Base-by-base conservation (phyloP, 1,284 basidiomycete species). In the Puccinia sorghi region DNA sequence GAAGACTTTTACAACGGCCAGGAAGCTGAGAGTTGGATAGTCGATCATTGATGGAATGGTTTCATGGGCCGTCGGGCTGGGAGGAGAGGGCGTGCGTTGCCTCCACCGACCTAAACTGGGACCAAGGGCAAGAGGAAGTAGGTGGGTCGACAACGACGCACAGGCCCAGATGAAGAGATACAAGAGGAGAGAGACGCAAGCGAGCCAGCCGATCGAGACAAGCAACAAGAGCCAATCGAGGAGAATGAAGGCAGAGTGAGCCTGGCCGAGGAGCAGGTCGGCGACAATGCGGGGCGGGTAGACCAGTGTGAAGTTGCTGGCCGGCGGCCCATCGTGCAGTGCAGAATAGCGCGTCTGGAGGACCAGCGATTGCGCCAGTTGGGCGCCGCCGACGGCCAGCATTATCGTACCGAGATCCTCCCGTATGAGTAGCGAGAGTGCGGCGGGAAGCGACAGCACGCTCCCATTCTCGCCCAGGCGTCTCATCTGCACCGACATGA, bases 1-100 rank as follows among this genome's bases (percentile, higher is more conserved):
- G 15, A 90, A 85, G 13, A 88, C 80, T 61, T 90, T 87, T n/a
- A 94, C 86, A 17, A 90, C 71, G 6, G 82, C 82, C 83, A 92
- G 88, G 0, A 91, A 92, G 7, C 89, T 63, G 22, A 66, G 32
- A 27, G 17, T 41, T 17, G n/a, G 13, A 13, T 17, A 46, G 46
- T 43, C 32, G 50, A 56, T 41, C 22, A 39, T 15, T 9, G 1
- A 32, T 83, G 79, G 88, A 89, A 0, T 91, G 32, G 32, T 1
- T 32, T 32, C 32, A 32, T 32, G 32, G 32, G 32, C 32, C 32
- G 32, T 4, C 32, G 32, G 32, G 91, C 6, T 91, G 86, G 82
- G 8, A 39, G 27, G 50, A 64, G 54, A 67, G 25, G 57, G 11
- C 12, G 54, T 64, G 32, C 13, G 22, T 37, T 32, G 1, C 32